Percentiles rank a stretch among this genome's conserved stretches.
Conservation (phyloP, 2,329 filamentous ascomycete genomes). For the Ascocoryne sarcoides region DNA sequence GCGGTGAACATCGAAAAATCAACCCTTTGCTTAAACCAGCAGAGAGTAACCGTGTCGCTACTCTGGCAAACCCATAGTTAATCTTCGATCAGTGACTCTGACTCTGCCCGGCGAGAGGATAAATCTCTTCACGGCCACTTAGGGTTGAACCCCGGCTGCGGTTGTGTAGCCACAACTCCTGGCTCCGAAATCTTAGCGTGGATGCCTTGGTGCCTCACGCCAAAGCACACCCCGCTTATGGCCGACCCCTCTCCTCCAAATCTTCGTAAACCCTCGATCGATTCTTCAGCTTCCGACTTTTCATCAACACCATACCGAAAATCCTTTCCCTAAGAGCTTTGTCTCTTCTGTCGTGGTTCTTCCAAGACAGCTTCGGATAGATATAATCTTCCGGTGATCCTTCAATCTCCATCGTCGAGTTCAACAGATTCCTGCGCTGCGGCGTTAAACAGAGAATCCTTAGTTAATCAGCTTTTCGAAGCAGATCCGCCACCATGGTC, state of each 20-base stretch:
- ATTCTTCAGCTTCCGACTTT: conserved; percentile 8
- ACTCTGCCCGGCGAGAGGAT: no score
- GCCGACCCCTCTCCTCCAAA: conserved; percentile 1
- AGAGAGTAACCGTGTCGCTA: no score
- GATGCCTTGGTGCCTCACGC: no score
- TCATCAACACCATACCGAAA: conserved; percentile 16
- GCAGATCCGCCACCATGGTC: conserved; percentile 94
- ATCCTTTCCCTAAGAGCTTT: conserved; percentile 24
- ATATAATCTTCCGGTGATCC: conserved; percentile 17
- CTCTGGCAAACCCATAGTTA: no score
- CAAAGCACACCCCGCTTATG: not conserved
- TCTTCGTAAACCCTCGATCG: conserved; percentile 6
- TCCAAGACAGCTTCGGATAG: conserved; percentile 24
- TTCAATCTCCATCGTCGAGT: conserved; percentile 21
- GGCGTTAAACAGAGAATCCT: conserved; percentile 17
- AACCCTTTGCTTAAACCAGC: no score
- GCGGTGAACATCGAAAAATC: no score
- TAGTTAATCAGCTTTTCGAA: conserved; percentile 30
- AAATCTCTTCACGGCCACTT: no score
- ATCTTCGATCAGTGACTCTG: no score
- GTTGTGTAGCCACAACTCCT: no score
- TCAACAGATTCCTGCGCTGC: conserved; percentile 17
- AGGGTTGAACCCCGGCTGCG: no score
- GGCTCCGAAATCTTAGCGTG: no score
- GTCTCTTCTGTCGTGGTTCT: conserved; percentile 21